phyloP scores from a whole-genome alignment of 352 stramenopile species.

The Blastocystis sp. region DNA sequence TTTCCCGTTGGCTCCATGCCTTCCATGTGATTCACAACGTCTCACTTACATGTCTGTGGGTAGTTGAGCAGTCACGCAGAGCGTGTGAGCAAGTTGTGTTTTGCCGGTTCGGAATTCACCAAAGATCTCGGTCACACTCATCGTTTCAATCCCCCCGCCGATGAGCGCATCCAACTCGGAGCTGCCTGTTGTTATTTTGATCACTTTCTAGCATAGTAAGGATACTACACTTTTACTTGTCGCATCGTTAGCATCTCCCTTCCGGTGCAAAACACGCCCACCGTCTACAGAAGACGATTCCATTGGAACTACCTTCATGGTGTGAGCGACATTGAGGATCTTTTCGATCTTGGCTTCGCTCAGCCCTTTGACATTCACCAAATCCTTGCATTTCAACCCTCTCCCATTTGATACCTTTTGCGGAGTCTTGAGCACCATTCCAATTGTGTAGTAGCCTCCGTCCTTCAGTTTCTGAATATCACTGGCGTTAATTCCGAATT shows the following conservation, averaged over 20 bases:
- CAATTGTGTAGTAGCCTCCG: conserved; percentile 78
- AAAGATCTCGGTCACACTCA: conserved; percentile 76
- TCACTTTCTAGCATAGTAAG: conserved; percentile 35
- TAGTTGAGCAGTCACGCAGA: conserved; percentile 72
- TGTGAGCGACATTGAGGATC: conserved; percentile 58
- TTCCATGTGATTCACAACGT: not conserved
- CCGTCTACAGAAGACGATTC: conserved; percentile 58
- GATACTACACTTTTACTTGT: not conserved
- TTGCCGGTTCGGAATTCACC: conserved; percentile 83
- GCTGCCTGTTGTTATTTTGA: conserved; percentile 44
- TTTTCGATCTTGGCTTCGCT: conserved; percentile 76
- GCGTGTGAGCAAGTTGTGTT: conserved; percentile 81
- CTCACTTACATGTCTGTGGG: conserved; percentile 13
- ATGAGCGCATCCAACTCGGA: conserved; percentile 73
- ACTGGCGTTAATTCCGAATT: conserved; percentile 74
- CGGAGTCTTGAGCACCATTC: conserved; percentile 65
- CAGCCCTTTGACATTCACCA: conserved; percentile 74
- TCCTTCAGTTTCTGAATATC: conserved; percentile 84
- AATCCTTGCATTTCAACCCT: not conserved
- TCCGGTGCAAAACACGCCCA: conserved; percentile 39
- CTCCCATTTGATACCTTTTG: conserved; percentile 28
- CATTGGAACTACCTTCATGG: conserved; percentile 18
- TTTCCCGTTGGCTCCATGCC: conserved; percentile 52
- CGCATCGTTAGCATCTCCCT: conserved; percentile 34
- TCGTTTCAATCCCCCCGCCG: conserved; percentile 74